Evolutionary conservation across 345 rosid species (phyloP), one percentile per base, ranked within the genome.

Genomic region (Noccaea caerulescens): DNA sequence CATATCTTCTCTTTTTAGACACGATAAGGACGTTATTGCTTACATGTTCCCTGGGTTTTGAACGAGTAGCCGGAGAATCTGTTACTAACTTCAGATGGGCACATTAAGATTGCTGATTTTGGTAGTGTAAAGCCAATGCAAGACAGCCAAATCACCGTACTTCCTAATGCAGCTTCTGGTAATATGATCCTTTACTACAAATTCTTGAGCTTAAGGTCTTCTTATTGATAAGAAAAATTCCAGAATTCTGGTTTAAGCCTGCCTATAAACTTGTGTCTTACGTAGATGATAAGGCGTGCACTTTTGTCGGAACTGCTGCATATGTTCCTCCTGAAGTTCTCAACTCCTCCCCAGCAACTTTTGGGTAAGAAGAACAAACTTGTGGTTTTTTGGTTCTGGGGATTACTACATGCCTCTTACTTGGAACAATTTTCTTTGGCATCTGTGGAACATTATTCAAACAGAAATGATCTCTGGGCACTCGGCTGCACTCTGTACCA

Each of bases 41-140:
- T 2, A 68, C 82, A 72, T 57, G 75, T 27, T 27, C 46, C 4
- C 36, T 10, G 10, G 18, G 63, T 73, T 55, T 66, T 75, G 33
- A 66, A 53, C 16, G 76, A 66, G 82, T 96, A 94, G 99, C 99
- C 99, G 45, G 97, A 92, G 86, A 94, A 94, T 77, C 82, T 94
- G 83, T 80, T 88, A 49, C 84, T 90, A 43, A 90, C 87, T 16
- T 68, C 79, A 11, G 97, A 89, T 50, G 98, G 98, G 63, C 98
- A 94, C 72, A 84, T 90, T 37, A 95, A 92, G 83, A 81, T 95
- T 79, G 99, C 98, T 25, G 99, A 92, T 82, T 92, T 94, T 82
- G 99, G 98, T 51, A 95, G 99, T 67, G 96, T 95, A 51, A 92
- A 89, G 93, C 92, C 98, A 41, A 92, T 88, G 97, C 97, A 91